Conservation (phyloP, 345 rosid genomes). For the Linum lewisii region DNA sequence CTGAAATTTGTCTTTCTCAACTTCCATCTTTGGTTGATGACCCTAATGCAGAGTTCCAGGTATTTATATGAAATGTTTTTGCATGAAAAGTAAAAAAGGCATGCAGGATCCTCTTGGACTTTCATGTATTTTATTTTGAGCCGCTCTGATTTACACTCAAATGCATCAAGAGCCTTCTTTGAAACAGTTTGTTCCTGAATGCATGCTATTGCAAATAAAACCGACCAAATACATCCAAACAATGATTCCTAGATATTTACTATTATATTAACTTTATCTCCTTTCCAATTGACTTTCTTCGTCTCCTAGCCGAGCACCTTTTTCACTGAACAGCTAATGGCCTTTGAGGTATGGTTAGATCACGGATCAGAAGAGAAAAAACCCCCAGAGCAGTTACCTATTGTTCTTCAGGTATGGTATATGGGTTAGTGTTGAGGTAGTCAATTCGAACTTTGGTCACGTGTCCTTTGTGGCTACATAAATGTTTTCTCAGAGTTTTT, state of each 20-base stretch:
- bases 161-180: too few species aligned
- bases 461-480: background rate
- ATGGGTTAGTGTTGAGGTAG: background rate
- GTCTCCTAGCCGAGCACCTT: conserved; percentile 80
- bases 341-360: conserved; percentile 99
- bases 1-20: conserved; percentile 98
- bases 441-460: background rate
- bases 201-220: too few species aligned
- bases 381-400: conserved; percentile 98
- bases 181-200: too few species aligned
- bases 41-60: conserved; percentile 83
- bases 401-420: conserved; percentile 84
- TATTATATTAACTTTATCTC: background rate
- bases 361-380: conserved; percentile 96
- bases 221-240: background rate
- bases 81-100: too few species aligned
- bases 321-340: conserved; percentile 89
- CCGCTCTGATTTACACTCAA: too few species aligned
- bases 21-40: conserved; percentile 82
- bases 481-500: background rate
- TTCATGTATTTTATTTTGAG: too few species aligned
- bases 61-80: conserved; percentile 7
- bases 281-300: conserved; percentile 1
- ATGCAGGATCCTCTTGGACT: too few species aligned
- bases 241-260: background rate